Evolutionary conservation across 129 eudicot species (phyloP).

Genomic region (Kitagawia praeruptora): DNA sequence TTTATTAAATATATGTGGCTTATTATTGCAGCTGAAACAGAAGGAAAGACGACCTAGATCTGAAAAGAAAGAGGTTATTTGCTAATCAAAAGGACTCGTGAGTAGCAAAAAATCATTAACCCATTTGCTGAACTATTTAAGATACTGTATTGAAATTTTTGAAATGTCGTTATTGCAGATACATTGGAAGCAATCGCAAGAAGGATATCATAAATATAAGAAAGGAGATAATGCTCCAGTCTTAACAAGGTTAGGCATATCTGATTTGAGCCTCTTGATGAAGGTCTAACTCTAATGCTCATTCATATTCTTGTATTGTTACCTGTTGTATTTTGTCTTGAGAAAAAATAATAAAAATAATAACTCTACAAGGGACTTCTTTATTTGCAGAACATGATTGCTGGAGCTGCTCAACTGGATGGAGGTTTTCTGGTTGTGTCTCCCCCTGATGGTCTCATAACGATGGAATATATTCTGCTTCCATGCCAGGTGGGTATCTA

Average conservation of each 20-base stretch:
- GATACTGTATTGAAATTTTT: not conserved
- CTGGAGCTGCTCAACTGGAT: constrained; percentile 99
- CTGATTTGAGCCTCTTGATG: constrained; percentile 67
- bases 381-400: constrained; percentile 75
- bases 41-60: constrained; percentile 18
- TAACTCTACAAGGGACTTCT: not conserved
- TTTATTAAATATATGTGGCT: not conserved
- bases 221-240: constrained; percentile 48
- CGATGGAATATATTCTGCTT: constrained; percentile 86
- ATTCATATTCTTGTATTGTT: not conserved
- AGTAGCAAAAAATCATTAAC: constrained; percentile 13
- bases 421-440: constrained; percentile 94
- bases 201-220: constrained; percentile 10
- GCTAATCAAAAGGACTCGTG: constrained; percentile 44
- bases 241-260: constrained; percentile 74
- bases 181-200: constrained; percentile 41
- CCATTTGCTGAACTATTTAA: not conserved
- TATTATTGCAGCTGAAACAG: constrained; percentile 18
- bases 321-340: not conserved
- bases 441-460: constrained; percentile 98
- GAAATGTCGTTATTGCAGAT: constrained; percentile 34
- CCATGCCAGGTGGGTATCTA: constrained; percentile 66
- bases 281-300: constrained; percentile 39
- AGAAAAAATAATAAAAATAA: not conserved
- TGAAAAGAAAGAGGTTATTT: constrained; percentile 20